phyloP scores from a whole-genome alignment of 2,329 filamentous ascomycete genomes.

The Aspergillus vadensis region DNA sequence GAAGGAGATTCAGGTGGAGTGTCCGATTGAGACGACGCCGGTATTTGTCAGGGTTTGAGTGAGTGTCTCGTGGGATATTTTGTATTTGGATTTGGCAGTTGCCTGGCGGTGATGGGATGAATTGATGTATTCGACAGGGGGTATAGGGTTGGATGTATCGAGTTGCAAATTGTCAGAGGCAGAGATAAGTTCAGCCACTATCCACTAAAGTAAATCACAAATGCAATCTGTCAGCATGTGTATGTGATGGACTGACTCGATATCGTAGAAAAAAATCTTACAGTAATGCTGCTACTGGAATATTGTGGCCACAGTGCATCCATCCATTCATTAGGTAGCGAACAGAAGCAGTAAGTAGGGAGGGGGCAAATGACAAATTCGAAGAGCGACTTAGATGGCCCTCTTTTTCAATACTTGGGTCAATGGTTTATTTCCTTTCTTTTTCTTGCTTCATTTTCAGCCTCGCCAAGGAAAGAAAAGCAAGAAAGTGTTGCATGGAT shows the following conservation, averaged over 20 bases:
- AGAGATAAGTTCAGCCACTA: too few relatives aligned
- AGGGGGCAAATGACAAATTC: too few relatives aligned
- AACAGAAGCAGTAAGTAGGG: too few relatives aligned
- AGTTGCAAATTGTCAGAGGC: neutral
- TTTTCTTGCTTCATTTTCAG: neutral
- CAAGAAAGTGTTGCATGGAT: too few relatives aligned
- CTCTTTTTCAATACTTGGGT: too few relatives aligned
- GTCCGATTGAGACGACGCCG: conserved; percentile 52
- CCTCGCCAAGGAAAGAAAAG: neutral
- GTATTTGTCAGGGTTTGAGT: conserved; percentile 41
- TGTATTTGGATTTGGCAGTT: neutral
- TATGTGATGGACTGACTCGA: too few relatives aligned
- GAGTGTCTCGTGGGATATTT: neutral
- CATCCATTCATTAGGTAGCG: too few relatives aligned
- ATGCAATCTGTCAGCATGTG: too few relatives aligned
- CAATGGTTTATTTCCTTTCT: neutral
- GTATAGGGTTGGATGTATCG: neutral
- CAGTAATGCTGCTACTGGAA: too few relatives aligned
- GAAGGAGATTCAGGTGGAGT: conserved; percentile 43
- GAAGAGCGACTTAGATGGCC: neutral
- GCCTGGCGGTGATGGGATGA: neutral
- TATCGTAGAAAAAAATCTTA: too few relatives aligned
- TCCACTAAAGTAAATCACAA: too few relatives aligned
- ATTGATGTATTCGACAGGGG: neutral
- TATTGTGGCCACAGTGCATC: too few relatives aligned